Percentiles rank a stretch among this genome's conserved stretches.
Evolutionary conservation across 805 yeast species (phyloP).

Genomic region (Hanseniaspora guilliermondii): DNA sequence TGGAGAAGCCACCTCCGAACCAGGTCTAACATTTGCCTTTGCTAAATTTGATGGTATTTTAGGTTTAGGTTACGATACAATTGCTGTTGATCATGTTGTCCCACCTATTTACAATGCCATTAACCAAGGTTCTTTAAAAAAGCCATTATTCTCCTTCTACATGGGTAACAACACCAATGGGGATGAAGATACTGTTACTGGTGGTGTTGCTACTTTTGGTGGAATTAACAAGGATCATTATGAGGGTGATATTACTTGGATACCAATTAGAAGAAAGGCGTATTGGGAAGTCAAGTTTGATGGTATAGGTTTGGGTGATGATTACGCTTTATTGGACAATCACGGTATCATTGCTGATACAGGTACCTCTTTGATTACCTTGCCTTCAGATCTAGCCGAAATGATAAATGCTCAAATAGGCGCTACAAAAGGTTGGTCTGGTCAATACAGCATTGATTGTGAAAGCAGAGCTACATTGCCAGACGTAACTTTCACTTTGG

Average conservation of each 20-base stretch:
- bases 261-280: slow-evolving; percentile 98
- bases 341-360: slow-evolving; percentile 98
- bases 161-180: slow-evolving; percentile 50
- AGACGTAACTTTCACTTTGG: slow-evolving; percentile 79
- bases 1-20: slow-evolving; percentile 95
- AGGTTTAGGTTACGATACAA: slow-evolving; percentile 87
- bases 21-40: slow-evolving; percentile 95
- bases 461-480: slow-evolving; percentile 72
- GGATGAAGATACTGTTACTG: slow-evolving; percentile 49
- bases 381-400: slow-evolving; percentile 93
- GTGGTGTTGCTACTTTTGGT: slow-evolving; percentile 92
- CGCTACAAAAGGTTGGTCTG: slow-evolving; percentile 93
- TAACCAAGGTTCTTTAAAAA: slow-evolving; percentile 66
- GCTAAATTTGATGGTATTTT: slow-evolving; percentile 97
- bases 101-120: slow-evolving; percentile 93
- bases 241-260: slow-evolving; percentile 79
- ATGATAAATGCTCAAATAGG: slow-evolving; percentile 91
- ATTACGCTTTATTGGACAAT: slow-evolving; percentile 65
- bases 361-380: slow-evolving; percentile 90
- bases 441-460: slow-evolving; percentile 92
- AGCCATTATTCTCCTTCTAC: slow-evolving; percentile 77
- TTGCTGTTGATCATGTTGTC: slow-evolving; percentile 75
- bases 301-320: slow-evolving; percentile 83
- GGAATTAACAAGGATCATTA: slow-evolving; percentile 71
- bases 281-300: slow-evolving; percentile 97